phyloP scores from a whole-genome alignment of 75 land plant species.

The Cryptomeria japonica region DNA sequence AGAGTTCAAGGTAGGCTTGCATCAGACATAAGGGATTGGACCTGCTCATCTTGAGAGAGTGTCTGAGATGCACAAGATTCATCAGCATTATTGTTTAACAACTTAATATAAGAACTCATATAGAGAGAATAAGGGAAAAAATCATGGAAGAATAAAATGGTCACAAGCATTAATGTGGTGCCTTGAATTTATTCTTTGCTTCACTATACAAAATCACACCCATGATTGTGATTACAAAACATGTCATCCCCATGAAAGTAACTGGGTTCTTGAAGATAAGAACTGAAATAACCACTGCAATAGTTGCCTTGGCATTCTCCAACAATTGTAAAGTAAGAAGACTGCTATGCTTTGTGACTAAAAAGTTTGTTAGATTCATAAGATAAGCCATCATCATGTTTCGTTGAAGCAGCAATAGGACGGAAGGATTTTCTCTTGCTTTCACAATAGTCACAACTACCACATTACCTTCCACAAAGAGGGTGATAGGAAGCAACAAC shows the following conservation, averaged over 20 bases:
- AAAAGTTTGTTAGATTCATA: slow-evolving; percentile 78
- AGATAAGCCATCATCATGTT: slow-evolving; percentile 87
- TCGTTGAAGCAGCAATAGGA: slow-evolving; percentile 55
- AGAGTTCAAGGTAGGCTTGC: background rate
- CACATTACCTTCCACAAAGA: slow-evolving; percentile 67
- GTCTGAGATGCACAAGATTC: background rate
- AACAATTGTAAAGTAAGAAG: slow-evolving; percentile 84
- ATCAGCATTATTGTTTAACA: background rate
- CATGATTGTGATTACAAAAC: slow-evolving; percentile 70
- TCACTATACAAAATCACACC: slow-evolving; percentile 92
- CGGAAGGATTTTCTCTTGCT: slow-evolving; percentile 32
- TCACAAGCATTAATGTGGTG: slow-evolving; percentile 4
- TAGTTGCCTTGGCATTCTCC: slow-evolving; percentile 91
- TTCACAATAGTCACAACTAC: slow-evolving; percentile 42
- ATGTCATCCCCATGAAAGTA: slow-evolving; percentile 78
- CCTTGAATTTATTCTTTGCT: slow-evolving; percentile 74
- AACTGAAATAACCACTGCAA: slow-evolving; percentile 81
- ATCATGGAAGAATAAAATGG: background rate
- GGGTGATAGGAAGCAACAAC: slow-evolving; percentile 60
- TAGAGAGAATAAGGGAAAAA: slow-evolving; percentile 14
- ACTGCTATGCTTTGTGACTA: slow-evolving; percentile 93
- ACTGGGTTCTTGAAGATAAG: slow-evolving; percentile 86
- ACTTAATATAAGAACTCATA: background rate
- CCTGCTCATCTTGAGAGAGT: background rate
- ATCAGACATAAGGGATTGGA: background rate